Conservation (phyloP, 2,329 filamentous ascomycete genomes). For the Ophiosphaerella herpotricha region DNA sequence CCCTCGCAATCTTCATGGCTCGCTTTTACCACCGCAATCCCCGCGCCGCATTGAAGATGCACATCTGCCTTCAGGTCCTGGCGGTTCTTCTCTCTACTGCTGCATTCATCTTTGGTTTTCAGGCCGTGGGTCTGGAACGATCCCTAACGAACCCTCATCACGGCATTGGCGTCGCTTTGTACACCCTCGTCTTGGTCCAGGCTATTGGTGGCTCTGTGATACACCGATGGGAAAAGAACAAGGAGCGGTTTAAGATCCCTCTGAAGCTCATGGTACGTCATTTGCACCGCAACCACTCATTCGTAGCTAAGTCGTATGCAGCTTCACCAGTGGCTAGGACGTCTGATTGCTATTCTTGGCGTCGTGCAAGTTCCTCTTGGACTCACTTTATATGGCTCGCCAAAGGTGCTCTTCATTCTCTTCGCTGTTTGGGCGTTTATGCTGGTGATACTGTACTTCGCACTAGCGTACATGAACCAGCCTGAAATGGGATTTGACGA, state of each 20-base stretch:
- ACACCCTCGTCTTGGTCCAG: slow-evolving; percentile 73
- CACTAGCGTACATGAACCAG: slow-evolving; percentile 73
- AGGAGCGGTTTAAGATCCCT: slow-evolving; percentile 59
- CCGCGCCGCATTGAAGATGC: slow-evolving; percentile 67
- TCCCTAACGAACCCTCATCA: slow-evolving; percentile 82
- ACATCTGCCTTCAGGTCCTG: slow-evolving; percentile 75
- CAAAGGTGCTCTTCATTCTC: slow-evolving; percentile 80
- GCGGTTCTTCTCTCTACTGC: slow-evolving; percentile 70
- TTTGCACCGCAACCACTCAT: neutral
- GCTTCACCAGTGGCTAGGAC: slow-evolving; percentile 87
- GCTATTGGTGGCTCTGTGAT: slow-evolving; percentile 71
- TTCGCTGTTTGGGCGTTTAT: slow-evolving; percentile 79
- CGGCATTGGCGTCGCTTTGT: slow-evolving; percentile 80
- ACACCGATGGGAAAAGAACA: slow-evolving; percentile 58
- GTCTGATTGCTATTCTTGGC: slow-evolving; percentile 77
- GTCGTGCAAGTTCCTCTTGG: slow-evolving; percentile 88
- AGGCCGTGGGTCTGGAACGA: slow-evolving; percentile 74
- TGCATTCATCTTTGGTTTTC: slow-evolving; percentile 74
- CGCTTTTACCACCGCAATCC: slow-evolving; percentile 70
- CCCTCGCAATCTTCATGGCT: slow-evolving; percentile 72
- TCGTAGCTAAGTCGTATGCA: slow-evolving; percentile 48
- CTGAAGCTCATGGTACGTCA: slow-evolving; percentile 60
- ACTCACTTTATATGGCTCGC: slow-evolving; percentile 89
- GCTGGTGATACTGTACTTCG: slow-evolving; percentile 76
- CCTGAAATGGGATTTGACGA: slow-evolving; percentile 60